Base-by-base conservation (phyloP, 2,329 filamentous ascomycete genomes). In the Cladophialophora exuberans region DNA sequence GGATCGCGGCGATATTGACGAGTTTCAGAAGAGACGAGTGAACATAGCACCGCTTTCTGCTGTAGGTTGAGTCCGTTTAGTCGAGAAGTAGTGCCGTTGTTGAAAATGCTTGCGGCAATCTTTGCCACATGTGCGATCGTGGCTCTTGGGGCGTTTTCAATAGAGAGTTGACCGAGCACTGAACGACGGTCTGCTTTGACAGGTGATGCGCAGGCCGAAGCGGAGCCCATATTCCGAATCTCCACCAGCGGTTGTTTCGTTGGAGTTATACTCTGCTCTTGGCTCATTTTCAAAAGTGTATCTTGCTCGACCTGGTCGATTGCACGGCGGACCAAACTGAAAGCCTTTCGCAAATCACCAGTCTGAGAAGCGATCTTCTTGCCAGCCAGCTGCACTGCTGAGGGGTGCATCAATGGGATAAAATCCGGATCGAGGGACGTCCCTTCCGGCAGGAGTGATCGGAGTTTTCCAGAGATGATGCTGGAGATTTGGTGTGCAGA, bases 351-450 rank as follows among this genome's bases (percentile, higher is more conserved):
- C 44, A 99, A 73, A 70, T 99, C 94, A 38, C 94, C 94, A 0
- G 90, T 96, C 70, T 97, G 93, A 50, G 88, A 90, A 3, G 94
- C 88, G 13, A 99, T 90, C 70, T 97, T 99, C 70, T 94, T 90
- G 6, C 94, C 88, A 70, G 93, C 96, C 39, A 99, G 85, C 66
- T 95, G 90, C 64, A 99, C 91, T 15, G 94, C 94, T 10, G 90
- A 89, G 1, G 93, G 93, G 66, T 97, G 93, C 56, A 99, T 84
- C 67, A 97, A 96, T 0, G 94, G 94, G 3, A 96, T 75, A 57
- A 84, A 87, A 56, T 82, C 80, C 4, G 79, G 72, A 30, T 82
- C 73, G 20, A 68, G 64, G 18, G 71, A 66, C 45, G 77, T 79
- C 35, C 78, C 79, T 13, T 73, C 71, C 0, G 87, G 81, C 39